Evolutionary conservation across 495 filamentous ascomycete genomes (phyloP).

Genomic region (Cladorrhinum samala): DNA sequence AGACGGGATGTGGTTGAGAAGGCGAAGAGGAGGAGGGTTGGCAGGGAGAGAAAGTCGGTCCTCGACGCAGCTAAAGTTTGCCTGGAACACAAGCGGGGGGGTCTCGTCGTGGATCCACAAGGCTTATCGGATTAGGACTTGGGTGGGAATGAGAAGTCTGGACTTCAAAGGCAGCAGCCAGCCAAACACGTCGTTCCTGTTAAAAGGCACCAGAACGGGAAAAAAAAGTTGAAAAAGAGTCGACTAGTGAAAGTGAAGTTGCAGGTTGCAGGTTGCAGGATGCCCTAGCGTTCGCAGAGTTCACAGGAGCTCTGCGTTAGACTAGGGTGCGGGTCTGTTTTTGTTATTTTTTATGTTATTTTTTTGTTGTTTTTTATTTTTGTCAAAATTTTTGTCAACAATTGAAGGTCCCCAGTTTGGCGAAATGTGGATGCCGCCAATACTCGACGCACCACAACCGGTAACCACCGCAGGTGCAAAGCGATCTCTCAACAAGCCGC

Average conservation of each 20-base stretch:
- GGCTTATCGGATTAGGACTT: slow-evolving; percentile 22
- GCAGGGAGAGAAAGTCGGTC: slow-evolving; percentile 27
- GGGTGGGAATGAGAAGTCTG: slow-evolving; percentile 11
- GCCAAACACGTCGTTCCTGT: slow-evolving; percentile 11
- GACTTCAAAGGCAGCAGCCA: slow-evolving; percentile 10
- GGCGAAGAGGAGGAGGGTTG: slow-evolving; percentile 20
- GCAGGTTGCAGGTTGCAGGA: too few relatives aligned
- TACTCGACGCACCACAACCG: slow-evolving; percentile 10
- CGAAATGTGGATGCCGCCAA: slow-evolving; percentile 22
- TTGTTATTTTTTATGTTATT: not conserved
- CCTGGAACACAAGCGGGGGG: slow-evolving; percentile 32
- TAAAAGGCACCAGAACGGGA: too few relatives aligned
- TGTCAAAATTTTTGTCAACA: slow-evolving; percentile 31
- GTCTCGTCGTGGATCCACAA: slow-evolving; percentile 22
- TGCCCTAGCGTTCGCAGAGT: not conserved
- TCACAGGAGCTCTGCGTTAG: too few relatives aligned
- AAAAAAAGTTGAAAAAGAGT: not conserved
- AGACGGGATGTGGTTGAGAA: slow-evolving; percentile 20
- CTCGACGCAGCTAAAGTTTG: slow-evolving; percentile 31
- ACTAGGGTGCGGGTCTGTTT: slow-evolving; percentile 1
- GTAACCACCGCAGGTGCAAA: not conserved
- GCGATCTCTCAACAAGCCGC: not conserved
- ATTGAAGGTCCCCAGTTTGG: slow-evolving; percentile 21
- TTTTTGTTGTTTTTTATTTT: slow-evolving; percentile 19
- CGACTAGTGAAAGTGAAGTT: too few relatives aligned